phyloP scores from a whole-genome alignment of 495 filamentous ascomycete genomes.

The Penicillium malachiteum region DNA sequence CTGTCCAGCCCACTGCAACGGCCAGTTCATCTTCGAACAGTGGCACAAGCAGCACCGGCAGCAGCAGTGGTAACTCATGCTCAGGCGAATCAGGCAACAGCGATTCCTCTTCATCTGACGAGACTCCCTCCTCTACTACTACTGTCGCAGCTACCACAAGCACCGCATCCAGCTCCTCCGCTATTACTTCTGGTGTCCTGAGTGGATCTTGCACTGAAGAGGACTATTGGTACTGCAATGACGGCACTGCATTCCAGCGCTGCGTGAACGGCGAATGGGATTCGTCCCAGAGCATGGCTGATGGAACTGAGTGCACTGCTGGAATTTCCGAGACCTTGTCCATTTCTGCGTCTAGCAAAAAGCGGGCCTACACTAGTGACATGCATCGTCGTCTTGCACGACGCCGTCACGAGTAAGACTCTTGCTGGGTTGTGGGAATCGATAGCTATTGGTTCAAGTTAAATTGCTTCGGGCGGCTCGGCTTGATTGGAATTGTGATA shows the following conservation, averaged over 20 bases:
- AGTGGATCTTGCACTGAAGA: constrained; percentile 50
- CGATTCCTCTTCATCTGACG: neutral
- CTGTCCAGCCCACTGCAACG: neutral
- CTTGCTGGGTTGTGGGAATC: neutral
- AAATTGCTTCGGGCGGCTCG: no score
- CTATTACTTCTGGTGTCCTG: constrained; percentile 15
- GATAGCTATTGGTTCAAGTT: no score
- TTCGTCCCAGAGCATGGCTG: constrained; percentile 42
- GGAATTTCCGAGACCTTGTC: constrained; percentile 43
- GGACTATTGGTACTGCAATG: constrained; percentile 58
- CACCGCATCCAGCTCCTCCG: constrained; percentile 3
- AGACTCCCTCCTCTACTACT: neutral
- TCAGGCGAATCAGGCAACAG: neutral
- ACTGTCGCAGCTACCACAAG: neutral
- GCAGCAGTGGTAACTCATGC: neutral
- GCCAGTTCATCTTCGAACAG: neutral
- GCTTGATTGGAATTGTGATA: no score
- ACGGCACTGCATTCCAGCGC: constrained; percentile 54
- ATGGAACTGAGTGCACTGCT: constrained; percentile 50
- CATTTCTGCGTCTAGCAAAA: constrained; percentile 13
- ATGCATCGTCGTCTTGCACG: neutral
- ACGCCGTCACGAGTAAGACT: neutral
- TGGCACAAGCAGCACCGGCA: neutral
- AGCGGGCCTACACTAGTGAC: neutral
- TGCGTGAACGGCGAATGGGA: constrained; percentile 59